Percentiles rank a stretch among this genome's conserved stretches.
Conservation (phyloP, 192 early-diverging fungal species). For the Radiomyces spectabilis region DNA sequence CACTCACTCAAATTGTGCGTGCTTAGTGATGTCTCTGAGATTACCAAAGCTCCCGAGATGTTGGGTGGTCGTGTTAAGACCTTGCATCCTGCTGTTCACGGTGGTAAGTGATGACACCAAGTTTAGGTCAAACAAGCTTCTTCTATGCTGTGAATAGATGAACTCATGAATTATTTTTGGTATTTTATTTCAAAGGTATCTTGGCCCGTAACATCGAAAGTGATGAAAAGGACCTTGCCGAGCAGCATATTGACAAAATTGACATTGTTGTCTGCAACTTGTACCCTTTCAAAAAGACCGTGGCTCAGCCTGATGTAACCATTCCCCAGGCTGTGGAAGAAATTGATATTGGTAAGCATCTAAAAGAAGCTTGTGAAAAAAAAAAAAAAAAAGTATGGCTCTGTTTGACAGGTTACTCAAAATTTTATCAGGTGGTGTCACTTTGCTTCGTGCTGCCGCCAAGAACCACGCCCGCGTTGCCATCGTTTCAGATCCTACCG, state of each 20-base stretch:
- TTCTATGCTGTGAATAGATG: not conserved
- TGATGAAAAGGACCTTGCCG: slow-evolving; percentile 83
- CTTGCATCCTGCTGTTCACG: slow-evolving; percentile 96
- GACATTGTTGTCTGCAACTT: slow-evolving; percentile 97
- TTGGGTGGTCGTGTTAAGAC: slow-evolving; percentile 99
- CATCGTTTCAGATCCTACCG: slow-evolving; percentile 86
- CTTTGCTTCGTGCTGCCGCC: slow-evolving; percentile 94
- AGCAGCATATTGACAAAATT: slow-evolving; percentile 87
- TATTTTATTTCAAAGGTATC: slow-evolving; percentile 45
- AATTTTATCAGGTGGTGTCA: slow-evolving; percentile 74
- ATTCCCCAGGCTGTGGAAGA: slow-evolving; percentile 95
- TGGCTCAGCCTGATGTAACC: slow-evolving; percentile 82
- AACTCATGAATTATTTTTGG: slow-evolving; percentile 2
- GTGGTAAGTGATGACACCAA: slow-evolving; percentile 44
- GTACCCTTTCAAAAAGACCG: slow-evolving; percentile 95
- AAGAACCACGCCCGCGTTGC: slow-evolving; percentile 97
- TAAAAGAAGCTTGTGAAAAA: not conserved
- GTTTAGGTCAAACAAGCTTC: too few relatives aligned
- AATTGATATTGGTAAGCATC: slow-evolving; percentile 82
- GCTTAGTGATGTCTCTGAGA: slow-evolving; percentile 89
- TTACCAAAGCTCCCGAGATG: slow-evolving; percentile 98
- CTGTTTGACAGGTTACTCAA: not conserved
- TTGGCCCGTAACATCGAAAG: slow-evolving; percentile 79
- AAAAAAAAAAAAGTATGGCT: not conserved
- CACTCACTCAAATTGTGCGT: not conserved